Percentiles rank a stretch among this genome's conserved stretches.
phyloP scores from a whole-genome alignment of 768 basidiomycete genomes.

The Leucosporidium scottii region DNA sequence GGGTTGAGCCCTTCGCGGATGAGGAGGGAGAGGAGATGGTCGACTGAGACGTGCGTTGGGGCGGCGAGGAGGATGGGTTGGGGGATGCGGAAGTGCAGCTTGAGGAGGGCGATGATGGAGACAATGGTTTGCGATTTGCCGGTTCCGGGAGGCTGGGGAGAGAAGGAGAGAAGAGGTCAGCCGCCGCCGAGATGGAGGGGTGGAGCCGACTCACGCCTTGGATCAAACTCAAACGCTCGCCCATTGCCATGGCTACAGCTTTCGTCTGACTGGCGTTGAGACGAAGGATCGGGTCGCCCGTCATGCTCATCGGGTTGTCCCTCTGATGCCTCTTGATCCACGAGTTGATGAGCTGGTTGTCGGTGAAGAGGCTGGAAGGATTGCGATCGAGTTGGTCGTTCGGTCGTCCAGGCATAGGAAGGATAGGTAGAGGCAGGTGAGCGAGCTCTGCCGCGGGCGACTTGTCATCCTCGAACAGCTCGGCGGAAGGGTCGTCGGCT shows the following conservation, averaged over 20 bases:
- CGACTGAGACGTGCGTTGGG: constrained; percentile 87
- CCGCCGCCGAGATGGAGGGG: neutral
- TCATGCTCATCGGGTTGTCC: constrained; percentile 56
- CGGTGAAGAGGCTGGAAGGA: constrained; percentile 51
- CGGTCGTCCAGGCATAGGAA: constrained; percentile 28
- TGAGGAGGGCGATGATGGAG: constrained; percentile 31
- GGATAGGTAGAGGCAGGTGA: constrained; percentile 39
- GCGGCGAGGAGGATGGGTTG: constrained; percentile 85
- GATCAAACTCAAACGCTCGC: constrained; percentile 66
- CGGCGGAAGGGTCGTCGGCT: constrained; percentile 37
- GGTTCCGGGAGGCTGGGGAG: constrained; percentile 70
- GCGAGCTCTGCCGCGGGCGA: constrained; percentile 39
- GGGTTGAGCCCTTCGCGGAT: constrained; percentile 56
- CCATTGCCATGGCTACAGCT: constrained; percentile 81
- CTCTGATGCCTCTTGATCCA: constrained; percentile 68
- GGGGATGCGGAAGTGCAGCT: constrained; percentile 72
- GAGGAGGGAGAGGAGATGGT: constrained; percentile 77
- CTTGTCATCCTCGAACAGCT: constrained; percentile 63
- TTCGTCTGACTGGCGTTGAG: constrained; percentile 70
- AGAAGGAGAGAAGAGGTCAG: constrained; percentile 8
- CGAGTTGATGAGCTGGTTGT: constrained; percentile 68
- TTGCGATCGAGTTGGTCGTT: neutral
- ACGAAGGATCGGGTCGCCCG: constrained; percentile 68
- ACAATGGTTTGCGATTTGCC: constrained; percentile 70
- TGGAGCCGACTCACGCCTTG: constrained; percentile 63